Evolutionary conservation across 805 yeast genomes (phyloP).

Genomic region (Blastobotrys parvus): DNA sequence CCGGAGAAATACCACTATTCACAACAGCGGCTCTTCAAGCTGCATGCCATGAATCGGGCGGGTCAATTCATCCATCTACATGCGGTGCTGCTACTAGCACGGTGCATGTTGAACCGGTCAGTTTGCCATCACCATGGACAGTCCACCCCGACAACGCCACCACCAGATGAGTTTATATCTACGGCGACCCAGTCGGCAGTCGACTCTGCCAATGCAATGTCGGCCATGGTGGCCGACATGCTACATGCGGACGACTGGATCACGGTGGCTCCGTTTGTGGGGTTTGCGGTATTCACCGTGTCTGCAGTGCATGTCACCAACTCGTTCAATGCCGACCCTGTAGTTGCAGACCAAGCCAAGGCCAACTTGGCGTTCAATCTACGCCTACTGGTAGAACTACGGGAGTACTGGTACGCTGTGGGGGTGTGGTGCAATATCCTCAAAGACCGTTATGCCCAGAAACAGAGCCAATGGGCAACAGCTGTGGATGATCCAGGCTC

Average conservation of each 20-base stretch:
- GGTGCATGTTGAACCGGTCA: constrained; percentile 25
- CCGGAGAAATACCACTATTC: constrained; percentile 23
- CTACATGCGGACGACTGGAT: constrained; percentile 23
- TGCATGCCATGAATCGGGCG: constrained; percentile 19
- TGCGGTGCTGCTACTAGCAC: constrained; percentile 23
- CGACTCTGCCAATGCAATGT: constrained; percentile 27
- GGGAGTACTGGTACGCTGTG: constrained; percentile 29
- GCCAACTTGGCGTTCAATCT: constrained; percentile 27
- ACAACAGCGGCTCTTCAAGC: constrained; percentile 16
- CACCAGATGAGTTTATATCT: constrained; percentile 26
- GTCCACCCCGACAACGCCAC: too few relatives aligned
- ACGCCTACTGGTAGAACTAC: constrained; percentile 22
- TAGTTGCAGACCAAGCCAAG: constrained; percentile 24
- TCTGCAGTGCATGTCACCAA: constrained; percentile 29
- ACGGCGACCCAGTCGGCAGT: constrained; percentile 23
- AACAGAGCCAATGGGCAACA: background rate
- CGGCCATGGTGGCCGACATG: constrained; percentile 24
- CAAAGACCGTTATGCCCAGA: constrained; percentile 22
- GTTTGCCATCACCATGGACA: constrained; percentile 23
- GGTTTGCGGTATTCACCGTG: constrained; percentile 28
- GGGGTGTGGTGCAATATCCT: constrained; percentile 29
- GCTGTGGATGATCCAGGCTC: background rate
- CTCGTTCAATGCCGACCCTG: constrained; percentile 24
- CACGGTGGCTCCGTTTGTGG: constrained; percentile 29
- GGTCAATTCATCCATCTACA: constrained; percentile 29